Evolutionary conservation across 345 rosid species (phyloP), one percentile per base, ranked within the genome.

Genomic region (Boechera retrofracta): DNA sequence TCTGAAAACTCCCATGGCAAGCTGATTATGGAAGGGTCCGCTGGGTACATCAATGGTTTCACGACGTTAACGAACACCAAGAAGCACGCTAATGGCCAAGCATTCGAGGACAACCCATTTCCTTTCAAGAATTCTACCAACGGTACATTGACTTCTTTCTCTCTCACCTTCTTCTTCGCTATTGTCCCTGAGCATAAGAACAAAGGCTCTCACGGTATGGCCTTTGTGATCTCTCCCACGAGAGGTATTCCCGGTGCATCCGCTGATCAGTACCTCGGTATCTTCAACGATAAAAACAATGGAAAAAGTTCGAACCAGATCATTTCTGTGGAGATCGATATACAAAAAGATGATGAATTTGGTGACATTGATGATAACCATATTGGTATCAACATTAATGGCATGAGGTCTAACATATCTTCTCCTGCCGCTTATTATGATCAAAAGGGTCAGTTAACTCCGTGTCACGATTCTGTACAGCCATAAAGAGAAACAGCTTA

Each of bases 301-400:
- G 79, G 79, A 0, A 42, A 76, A 0, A 67, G 63, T 55, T 59
- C 74, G 0, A 76, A 76, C 0, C 73, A 68, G 2, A 0, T 76
- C 68, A 13, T 76, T 0, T 47, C 62, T 18, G 79, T 67, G 7
- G 79, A 76, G 79, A 21, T 76, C 0, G 74, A 76, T 60, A 61
- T 49, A 36, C 2, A 76, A 6, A 68, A 76, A 51, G 79, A 21
- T 21, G 24, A 21, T 21, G 24, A 21, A 21, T 21, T 21, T 21
- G 24, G 24, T 21, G 24, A 21, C 58, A 33, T 63, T 24, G 0
- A 77, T 3, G 71, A 62, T 54, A 89, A 87, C 63, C 96, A 85
- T 74, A 86, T 91, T 6, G 89, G 89, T 28, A 81, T 90, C 42
- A 87, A 90, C 55, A 72, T 89, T 47, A 89, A 82, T 28, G 65